A percentile compares a stretch with the other conserved stretches of the same genome.
Evolutionary conservation across 1,139 yeast genomes (phyloP).

Genomic region (Saccharomyces pastorianus): DNA sequence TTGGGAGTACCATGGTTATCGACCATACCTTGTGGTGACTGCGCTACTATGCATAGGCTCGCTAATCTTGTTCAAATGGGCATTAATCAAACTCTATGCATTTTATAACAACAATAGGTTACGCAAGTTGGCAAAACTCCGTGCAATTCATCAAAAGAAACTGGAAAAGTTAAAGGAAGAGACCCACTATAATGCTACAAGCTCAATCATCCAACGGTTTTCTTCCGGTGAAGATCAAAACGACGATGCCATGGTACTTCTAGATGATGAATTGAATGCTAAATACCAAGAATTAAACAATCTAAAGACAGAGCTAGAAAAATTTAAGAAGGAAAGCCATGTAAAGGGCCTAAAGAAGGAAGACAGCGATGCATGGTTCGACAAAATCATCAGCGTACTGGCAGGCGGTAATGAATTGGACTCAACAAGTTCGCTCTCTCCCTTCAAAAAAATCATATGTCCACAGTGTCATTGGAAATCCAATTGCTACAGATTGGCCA

Average conservation of each 20-base stretch:
- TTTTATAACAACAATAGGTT: slow-evolving; percentile 14
- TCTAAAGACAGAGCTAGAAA: slow-evolving; percentile 33
- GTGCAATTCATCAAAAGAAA: slow-evolving; percentile 49
- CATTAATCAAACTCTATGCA: slow-evolving; percentile 13
- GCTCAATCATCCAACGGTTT: slow-evolving; percentile 60
- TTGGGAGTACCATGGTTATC: slow-evolving; percentile 6
- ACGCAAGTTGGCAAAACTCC: slow-evolving; percentile 34
- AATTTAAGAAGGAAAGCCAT: slow-evolving; percentile 14
- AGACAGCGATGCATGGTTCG: slow-evolving; percentile 30
- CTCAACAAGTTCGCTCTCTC: slow-evolving; percentile 2
- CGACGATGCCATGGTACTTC: slow-evolving; percentile 29
- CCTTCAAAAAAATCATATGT: slow-evolving; percentile 19
- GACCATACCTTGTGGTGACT: slow-evolving; percentile 3
- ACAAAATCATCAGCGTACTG: slow-evolving; percentile 25
- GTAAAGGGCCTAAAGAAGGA: slow-evolving; percentile 15
- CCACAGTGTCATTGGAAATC: slow-evolving; percentile 19
- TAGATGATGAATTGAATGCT: slow-evolving; percentile 38
- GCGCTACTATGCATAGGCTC: slow-evolving; percentile 8
- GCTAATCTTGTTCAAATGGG: slow-evolving; percentile 7
- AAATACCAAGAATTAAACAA: slow-evolving; percentile 36
- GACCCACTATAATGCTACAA: slow-evolving; percentile 73
- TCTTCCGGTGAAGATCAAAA: slow-evolving; percentile 37
- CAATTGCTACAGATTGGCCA: slow-evolving; percentile 32
- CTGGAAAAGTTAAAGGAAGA: slow-evolving; percentile 68
- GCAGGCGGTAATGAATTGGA: slow-evolving; percentile 27